These are phyloP conservation scores for Podosphaera xanthii DNA, from an alignment of 2,329 filamentous ascomycete species.

Conservation along the genomic window DNA sequence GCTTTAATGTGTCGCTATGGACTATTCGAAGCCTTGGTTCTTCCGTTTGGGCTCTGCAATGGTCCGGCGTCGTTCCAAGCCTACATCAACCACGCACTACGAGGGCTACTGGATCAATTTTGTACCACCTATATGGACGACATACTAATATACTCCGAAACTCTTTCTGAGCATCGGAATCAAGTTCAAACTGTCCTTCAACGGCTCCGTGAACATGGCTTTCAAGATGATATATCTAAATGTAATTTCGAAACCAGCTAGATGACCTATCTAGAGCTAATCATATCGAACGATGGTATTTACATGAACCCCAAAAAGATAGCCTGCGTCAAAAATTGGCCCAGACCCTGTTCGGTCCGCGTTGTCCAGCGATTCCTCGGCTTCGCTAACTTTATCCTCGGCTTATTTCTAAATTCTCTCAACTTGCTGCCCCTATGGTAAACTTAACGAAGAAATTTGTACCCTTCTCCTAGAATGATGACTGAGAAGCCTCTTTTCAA, in stretches of 20 bases:
- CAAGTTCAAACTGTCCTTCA: not conserved
- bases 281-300: not conserved
- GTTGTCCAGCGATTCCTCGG: not conserved
- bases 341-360: not conserved
- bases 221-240: not conserved
- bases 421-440: not conserved
- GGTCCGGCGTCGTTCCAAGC: not conserved
- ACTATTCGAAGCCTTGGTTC: not conserved
- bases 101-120: too few species aligned
- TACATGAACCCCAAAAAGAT: not conserved
- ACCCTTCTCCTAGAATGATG: too few species aligned
- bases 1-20: not conserved
- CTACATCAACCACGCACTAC: not conserved
- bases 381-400: not conserved
- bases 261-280: not conserved
- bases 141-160: too few species aligned
- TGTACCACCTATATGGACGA: too few species aligned
- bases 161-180: not conserved
- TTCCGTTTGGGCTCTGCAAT: not conserved
- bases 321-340: not conserved
- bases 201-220: not conserved
- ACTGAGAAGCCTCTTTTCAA: constrained; percentile 8
- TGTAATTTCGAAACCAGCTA: not conserved
- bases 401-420: not conserved
- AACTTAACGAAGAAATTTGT: not conserved